Evolutionary conservation across 768 basidiomycete genomes (phyloP), one percentile per base, ranked within the genome.

Genomic region (Lactarius sp.): DNA sequence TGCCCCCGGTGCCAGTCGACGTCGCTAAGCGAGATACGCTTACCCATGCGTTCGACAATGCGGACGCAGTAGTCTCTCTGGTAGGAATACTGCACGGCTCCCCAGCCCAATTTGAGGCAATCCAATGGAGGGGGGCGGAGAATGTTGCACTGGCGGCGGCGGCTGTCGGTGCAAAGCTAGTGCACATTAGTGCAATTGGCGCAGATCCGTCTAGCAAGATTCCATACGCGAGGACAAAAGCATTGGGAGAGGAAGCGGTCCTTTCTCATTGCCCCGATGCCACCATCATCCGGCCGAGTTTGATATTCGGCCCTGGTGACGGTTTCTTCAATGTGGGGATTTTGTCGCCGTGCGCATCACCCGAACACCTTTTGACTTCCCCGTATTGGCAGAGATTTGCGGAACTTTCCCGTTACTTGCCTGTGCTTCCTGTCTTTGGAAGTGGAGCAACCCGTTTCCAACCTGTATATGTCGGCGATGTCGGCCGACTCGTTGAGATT

Each of bases 251-350:
- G 72, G 69, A 74, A 53, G 78, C 82, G 1, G 79, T 85, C 42
- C 69, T 83, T n/a, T 67, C 72, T 1, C 71, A 76, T 7, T 78
- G 79, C 63, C 76, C 79, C 0, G 74, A 78, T 42, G 81, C 84
- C 8, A 88, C 85, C 1, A 79, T 92, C 52, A 76, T 91, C 64
- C 77, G 88, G 34, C 88, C 89, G 5, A 88, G 86, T 64, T 74
- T 91, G 34, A 80, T 91, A 2, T 91, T 90, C 72, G 90, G 88
- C 3, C 87, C 85, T 0, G 87, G 85, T 6, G 88, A 90, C 68
- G 81, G 83, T 18, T 87, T 91, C 74, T 91, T 91, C 72, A 83
- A 81, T 62, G 88, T 89, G 59, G 58, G 83, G 65, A 6, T 27
- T 65, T 9, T 9, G 5, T 2, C 54, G 5, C 8, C 8, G 22